phyloP scores from a whole-genome alignment of 176 grass and related monocot species.

The Juncus inflexus region DNA sequence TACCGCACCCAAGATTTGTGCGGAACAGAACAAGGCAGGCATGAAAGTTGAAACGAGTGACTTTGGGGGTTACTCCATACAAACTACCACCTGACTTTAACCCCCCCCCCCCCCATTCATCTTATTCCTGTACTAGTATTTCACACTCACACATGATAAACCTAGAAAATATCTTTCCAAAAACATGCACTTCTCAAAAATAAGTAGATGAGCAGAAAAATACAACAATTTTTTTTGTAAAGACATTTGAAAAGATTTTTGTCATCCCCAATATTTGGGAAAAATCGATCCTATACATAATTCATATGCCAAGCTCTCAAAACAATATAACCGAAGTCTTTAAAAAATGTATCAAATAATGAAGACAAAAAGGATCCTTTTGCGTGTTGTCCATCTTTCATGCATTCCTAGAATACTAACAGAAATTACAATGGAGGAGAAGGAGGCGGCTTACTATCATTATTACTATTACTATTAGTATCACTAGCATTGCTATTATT shows the following conservation, averaged over 20 bases:
- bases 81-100: no score
- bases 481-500: background rate
- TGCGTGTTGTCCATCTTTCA: background rate
- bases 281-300: conserved; percentile 4
- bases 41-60: no score
- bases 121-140: no score
- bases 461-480: conserved; percentile 20
- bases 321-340: conserved; percentile 6
- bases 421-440: conserved; percentile 17
- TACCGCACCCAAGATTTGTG: no score
- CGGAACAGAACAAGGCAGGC: no score
- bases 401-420: conserved; percentile 17
- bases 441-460: conserved; percentile 13
- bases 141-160: no score
- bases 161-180: no score
- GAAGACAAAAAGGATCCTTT: conserved; percentile 9
- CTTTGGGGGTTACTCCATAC: no score
- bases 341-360: conserved; percentile 22
- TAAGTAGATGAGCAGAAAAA: no score
- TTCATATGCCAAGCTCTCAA: conserved; percentile 21
- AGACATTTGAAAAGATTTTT: background rate
- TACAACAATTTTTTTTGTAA: no score
- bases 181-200: no score
- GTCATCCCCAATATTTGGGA: background rate
- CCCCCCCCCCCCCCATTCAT: no score